A percentile compares a stretch with the other conserved stretches of the same genome.
Evolutionary conservation across 192 early-diverging fungal species (phyloP).

Genomic region (Irineochytrium annulatum): DNA sequence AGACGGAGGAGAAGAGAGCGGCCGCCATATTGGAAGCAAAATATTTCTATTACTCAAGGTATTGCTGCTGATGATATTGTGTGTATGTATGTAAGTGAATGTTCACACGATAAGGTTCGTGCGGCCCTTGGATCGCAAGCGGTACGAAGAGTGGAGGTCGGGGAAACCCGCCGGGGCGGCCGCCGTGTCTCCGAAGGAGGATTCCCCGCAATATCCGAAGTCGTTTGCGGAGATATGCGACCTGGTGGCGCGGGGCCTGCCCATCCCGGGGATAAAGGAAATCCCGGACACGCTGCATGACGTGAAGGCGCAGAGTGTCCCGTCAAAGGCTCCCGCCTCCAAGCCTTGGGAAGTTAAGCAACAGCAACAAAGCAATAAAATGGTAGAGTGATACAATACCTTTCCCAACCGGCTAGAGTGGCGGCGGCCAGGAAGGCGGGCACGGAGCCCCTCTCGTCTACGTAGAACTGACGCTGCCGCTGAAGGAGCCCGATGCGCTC

Average conservation of each 20-base stretch:
- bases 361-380: no score
- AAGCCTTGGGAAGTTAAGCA: constrained; percentile 43
- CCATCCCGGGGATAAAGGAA: constrained; percentile 34
- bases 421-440: constrained; percentile 78
- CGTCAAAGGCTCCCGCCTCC: constrained; percentile 11
- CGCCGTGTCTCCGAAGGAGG: neutral
- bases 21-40: constrained; percentile 21
- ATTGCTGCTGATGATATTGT: neutral
- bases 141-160: constrained; percentile 2
- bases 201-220: constrained; percentile 27
- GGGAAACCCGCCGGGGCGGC: neutral
- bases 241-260: constrained; percentile 35
- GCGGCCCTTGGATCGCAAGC: constrained; percentile 2
- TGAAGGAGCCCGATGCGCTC: constrained; percentile 56
- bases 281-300: constrained; percentile 40
- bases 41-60: constrained; percentile 40
- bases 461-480: constrained; percentile 55
- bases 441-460: constrained; percentile 67
- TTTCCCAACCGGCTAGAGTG: constrained; percentile 55
- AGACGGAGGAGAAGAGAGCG: neutral
- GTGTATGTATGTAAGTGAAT: neutral
- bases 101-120: constrained; percentile 9
- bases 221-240: constrained; percentile 43
- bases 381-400: no score
- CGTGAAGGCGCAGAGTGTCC: constrained; percentile 7